A percentile compares a stretch with the other conserved stretches of the same genome.
phyloP scores from a whole-genome alignment of 768 basidiomycete genomes.

The Boletus sensibilis region DNA sequence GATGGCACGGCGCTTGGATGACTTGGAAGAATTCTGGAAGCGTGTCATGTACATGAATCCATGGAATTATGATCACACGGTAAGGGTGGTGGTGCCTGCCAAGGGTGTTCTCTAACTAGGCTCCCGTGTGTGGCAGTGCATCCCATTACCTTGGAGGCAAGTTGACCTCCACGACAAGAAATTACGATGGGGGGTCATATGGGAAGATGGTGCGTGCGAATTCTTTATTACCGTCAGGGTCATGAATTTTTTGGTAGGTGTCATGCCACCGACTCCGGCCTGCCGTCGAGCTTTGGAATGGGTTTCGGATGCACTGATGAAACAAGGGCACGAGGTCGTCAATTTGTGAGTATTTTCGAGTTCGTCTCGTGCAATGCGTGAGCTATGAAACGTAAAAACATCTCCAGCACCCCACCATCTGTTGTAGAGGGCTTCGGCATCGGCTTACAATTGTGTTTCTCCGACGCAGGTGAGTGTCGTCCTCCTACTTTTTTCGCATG shows the following conservation, averaged over 20 bases:
- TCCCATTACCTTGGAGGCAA: slow-evolving; percentile 43
- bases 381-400: neutral
- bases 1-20: slow-evolving; percentile 41
- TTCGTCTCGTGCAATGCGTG: neutral
- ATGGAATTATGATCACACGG: slow-evolving; percentile 45
- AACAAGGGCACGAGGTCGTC: slow-evolving; percentile 41
- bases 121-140: slow-evolving; percentile 31
- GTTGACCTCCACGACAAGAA: slow-evolving; percentile 35
- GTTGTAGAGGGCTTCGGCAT: slow-evolving; percentile 49
- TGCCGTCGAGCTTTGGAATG: slow-evolving; percentile 38
- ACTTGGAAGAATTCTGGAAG: slow-evolving; percentile 44
- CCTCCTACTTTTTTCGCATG: neutral
- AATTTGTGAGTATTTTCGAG: slow-evolving; percentile 33
- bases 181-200: slow-evolving; percentile 41
- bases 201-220: slow-evolving; percentile 39
- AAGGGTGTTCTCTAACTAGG: neutral
- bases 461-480: slow-evolving; percentile 47
- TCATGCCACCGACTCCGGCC: slow-evolving; percentile 41
- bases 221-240: neutral
- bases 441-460: slow-evolving; percentile 54
- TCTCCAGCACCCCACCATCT: slow-evolving; percentile 43
- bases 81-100: slow-evolving; percentile 15
- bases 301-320: slow-evolving; percentile 33
- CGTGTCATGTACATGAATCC: slow-evolving; percentile 41
- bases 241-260: slow-evolving; percentile 22